Evolutionary conservation across 805 yeast species (phyloP).

Genomic region (Ogataea thermomethanolica): DNA sequence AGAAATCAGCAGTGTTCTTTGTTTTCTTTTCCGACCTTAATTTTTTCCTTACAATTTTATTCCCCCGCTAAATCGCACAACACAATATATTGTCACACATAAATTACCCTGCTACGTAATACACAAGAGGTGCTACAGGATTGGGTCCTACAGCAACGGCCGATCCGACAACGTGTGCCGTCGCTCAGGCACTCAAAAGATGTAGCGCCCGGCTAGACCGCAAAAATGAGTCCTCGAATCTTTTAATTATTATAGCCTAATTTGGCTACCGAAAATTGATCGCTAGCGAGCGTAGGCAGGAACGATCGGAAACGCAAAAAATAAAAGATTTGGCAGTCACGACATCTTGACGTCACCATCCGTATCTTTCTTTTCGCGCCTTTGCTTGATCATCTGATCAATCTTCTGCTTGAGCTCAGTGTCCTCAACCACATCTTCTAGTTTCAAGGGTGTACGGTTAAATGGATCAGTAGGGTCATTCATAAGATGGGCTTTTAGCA

Average conservation of each 20-base stretch:
- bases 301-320: background rate
- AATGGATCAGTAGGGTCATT: conserved; percentile 97
- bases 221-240: background rate
- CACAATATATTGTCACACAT: conserved; percentile 1
- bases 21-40: conserved; percentile 9
- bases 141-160: too few species aligned
- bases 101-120: conserved; percentile 2
- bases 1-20: conserved; percentile 7
- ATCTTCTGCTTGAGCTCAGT: conserved; percentile 63
- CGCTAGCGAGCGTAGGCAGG: background rate
- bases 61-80: conserved; percentile 11
- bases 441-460: conserved; percentile 83
- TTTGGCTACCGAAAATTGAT: conserved; percentile 1
- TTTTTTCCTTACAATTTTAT: conserved; percentile 3
- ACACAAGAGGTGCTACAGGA: too few species aligned
- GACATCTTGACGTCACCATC: conserved; percentile 28
- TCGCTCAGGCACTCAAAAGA: background rate
- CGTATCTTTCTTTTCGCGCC: conserved; percentile 29
- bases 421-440: conserved; percentile 86
- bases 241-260: conserved; percentile 2
- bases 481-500: conserved; percentile 88
- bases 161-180: too few species aligned
- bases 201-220: background rate
- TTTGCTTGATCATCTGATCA: conserved; percentile 49
- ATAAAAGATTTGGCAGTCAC: background rate